Conservation (phyloP, 1,284 basidiomycete species). For the Pterula multifida region DNA sequence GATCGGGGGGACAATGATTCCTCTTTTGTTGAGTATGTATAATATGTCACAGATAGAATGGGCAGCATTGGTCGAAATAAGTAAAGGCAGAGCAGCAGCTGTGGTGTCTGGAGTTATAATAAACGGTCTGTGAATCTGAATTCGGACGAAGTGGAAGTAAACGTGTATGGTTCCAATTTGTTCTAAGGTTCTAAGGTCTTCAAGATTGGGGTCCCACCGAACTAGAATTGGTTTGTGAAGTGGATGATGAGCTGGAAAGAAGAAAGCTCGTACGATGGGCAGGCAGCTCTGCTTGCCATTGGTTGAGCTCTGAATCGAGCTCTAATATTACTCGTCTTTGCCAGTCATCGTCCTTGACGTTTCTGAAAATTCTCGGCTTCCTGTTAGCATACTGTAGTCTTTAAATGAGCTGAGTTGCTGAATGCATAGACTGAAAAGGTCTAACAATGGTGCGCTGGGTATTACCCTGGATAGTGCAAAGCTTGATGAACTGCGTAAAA, state of each 20-base stretch:
- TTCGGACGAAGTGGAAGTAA: constrained; percentile 36
- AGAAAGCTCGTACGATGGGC: constrained; percentile 20
- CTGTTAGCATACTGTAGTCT: constrained; percentile 29
- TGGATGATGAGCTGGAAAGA: constrained; percentile 6
- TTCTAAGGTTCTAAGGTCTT: constrained; percentile 23
- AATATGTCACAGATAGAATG: not conserved
- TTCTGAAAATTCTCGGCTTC: constrained; percentile 22
- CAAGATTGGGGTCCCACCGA: constrained; percentile 34
- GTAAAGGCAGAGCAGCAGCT: not conserved
- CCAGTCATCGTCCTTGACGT: constrained; percentile 23
- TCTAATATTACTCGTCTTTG: constrained; percentile 33
- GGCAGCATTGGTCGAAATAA: not conserved
- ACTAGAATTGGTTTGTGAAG: constrained; percentile 11
- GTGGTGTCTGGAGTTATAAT: constrained; percentile 16
- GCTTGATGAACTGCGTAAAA: constrained; percentile 29
- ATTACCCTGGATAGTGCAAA: constrained; percentile 31
- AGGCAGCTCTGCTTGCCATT: constrained; percentile 35
- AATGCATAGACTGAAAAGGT: not conserved
- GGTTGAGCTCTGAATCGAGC: constrained; percentile 33
- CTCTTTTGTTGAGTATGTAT: not conserved
- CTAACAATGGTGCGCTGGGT: constrained; percentile 27
- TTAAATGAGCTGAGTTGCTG: not conserved
- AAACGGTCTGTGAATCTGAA: constrained; percentile 46
- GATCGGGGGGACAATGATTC: not conserved
- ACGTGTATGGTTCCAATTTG: constrained; percentile 37